Evolutionary conservation across 2,329 filamentous ascomycete genomes (phyloP), one percentile per base, ranked within the genome.

Genomic region (Penicillium sp.): DNA sequence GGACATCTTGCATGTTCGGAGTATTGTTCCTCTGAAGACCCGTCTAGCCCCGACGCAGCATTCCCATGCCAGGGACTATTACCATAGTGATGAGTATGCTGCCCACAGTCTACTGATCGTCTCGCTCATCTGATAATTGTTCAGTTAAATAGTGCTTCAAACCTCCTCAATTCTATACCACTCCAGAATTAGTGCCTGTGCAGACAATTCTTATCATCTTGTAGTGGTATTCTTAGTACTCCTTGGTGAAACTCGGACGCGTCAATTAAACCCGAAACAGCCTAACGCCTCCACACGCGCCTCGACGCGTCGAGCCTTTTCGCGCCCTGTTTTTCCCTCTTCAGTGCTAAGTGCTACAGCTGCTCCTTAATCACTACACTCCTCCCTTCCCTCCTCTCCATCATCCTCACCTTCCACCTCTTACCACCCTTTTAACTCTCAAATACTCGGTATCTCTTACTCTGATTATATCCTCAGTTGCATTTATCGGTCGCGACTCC

Each of bases 21-120:
- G 38, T 22, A 28, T 26, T 47, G 9, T 30, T 30, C 22, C 12
- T n/a, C 37, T 54, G 38, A 12, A 42, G 37, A 24, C 35, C 40
- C 7, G 35, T 17, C 28, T 17, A 22, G 24, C 40, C 51, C 45
- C 3, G 51, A 19, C 56, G 53, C 58, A 51, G 53, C 68, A 70
- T 70, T 70, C 67, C 67, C 59, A 69, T 70, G 63, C 65, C 62
- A 38, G 54, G 30, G 35, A 69, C 69, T 61, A 64, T 70, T 62
- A 64, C 68, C 66, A 40, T 57, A 67, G 68, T 60, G 65, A 70
- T 58, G 40, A 65, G 59, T 59, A 62, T 65, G 53, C 28, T 28
- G 28, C 30, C 58, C 33, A 30, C 57, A 54, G 22, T 49, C 30
- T 49, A 19, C 3, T n/a, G 19, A 19, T 7, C 17, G 19, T 44